phyloP scores from a whole-genome alignment of 257 asterid genomes.

The Capsicum chinense region DNA sequence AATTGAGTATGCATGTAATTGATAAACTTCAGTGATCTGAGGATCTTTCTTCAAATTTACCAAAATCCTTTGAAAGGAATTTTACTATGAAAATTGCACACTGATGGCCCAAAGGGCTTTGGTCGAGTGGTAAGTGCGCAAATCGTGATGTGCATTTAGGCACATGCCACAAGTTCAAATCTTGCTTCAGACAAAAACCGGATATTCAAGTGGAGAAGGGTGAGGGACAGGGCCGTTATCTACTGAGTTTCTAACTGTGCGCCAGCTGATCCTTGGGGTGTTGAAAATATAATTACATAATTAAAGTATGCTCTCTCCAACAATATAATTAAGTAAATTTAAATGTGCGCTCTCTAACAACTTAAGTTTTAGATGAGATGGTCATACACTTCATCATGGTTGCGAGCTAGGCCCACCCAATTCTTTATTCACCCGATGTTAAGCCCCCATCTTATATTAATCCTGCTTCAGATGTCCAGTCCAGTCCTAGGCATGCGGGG shows the following conservation, averaged over 20 bases:
- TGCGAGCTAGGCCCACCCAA: too few relatives aligned
- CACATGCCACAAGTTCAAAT: background rate
- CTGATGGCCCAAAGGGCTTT: too few relatives aligned
- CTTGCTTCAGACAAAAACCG: background rate
- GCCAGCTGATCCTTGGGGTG: background rate
- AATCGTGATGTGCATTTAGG: too few relatives aligned
- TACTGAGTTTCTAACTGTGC: background rate
- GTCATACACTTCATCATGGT: too few relatives aligned
- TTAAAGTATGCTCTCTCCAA: too few relatives aligned
- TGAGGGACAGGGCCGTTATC: background rate
- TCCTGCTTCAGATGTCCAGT: too few relatives aligned
- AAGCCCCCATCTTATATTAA: too few relatives aligned
- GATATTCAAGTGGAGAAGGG: background rate
- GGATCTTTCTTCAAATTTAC: background rate
- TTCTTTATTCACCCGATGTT: too few relatives aligned
- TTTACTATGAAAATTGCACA: background rate
- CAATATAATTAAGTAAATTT: background rate
- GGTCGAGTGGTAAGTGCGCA: too few relatives aligned
- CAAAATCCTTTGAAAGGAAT: slow-evolving; percentile 1
- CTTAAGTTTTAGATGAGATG: too few relatives aligned
- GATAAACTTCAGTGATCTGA: background rate
- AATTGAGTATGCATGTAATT: background rate
- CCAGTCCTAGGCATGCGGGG: too few relatives aligned
- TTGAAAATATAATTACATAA: background rate
- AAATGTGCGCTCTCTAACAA: background rate